These are phyloP conservation scores for Penicillium argentinense DNA, from an alignment of 495 filamentous ascomycete species.

Conservation along the genomic window DNA sequence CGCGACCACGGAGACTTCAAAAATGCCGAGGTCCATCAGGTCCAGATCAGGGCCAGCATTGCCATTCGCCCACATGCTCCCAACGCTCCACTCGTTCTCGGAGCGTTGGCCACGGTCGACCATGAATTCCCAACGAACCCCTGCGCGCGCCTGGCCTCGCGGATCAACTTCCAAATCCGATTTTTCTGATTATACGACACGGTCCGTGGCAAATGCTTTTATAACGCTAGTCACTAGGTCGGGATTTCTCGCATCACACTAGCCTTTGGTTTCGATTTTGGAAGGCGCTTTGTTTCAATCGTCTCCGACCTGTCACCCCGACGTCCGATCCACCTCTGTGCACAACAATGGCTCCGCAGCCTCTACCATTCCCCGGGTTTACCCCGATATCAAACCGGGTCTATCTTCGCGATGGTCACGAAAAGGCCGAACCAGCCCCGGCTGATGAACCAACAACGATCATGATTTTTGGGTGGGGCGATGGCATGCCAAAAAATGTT, in stretches of 20 bases:
- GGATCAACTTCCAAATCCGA: conserved; percentile 1
- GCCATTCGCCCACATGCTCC: not conserved
- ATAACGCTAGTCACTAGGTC: not conserved
- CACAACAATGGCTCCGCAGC: conserved; percentile 22
- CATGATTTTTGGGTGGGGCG: conserved; percentile 55
- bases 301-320: too few relatives aligned
- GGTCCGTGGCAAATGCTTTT: not conserved
- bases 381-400: conserved; percentile 26
- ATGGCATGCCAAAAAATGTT: conserved; percentile 52
- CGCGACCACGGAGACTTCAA: too few relatives aligned
- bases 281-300: too few relatives aligned
- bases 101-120: not conserved
- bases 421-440: conserved; percentile 15
- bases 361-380: conserved; percentile 28
- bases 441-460: conserved; percentile 28
- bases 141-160: not conserved
- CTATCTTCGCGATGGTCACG: conserved; percentile 26
- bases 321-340: too few relatives aligned
- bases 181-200: not conserved
- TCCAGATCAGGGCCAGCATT: not conserved
- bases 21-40: not conserved
- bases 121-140: not conserved
- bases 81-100: not conserved
- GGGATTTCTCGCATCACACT: not conserved
- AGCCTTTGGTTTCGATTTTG: too few relatives aligned